Evolutionary conservation across 768 basidiomycete genomes (phyloP).

Genomic region (Pisolithus tinctorius): DNA sequence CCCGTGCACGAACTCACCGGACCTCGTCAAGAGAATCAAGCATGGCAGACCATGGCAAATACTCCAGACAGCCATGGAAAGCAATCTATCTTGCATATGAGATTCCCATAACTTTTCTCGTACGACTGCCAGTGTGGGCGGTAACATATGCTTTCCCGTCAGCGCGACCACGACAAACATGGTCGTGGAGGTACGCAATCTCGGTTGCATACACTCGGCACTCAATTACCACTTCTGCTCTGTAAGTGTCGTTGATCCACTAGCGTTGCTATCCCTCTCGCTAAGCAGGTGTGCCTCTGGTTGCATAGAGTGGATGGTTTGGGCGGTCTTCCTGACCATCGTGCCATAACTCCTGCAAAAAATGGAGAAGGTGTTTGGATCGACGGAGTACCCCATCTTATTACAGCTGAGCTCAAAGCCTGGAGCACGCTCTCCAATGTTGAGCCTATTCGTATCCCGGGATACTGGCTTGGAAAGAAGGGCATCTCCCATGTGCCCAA

Average conservation of each 20-base stretch:
- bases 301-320: background rate
- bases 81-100: conserved; percentile 41
- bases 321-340: conserved; percentile 6
- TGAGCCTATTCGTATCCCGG: conserved; percentile 39
- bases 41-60: too few species aligned
- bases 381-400: conserved; percentile 23
- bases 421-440: conserved; percentile 30
- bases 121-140: conserved; percentile 45
- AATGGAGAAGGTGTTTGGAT: conserved; percentile 28
- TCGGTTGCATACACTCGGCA: conserved; percentile 30
- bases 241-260: conserved; percentile 9
- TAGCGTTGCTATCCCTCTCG: background rate
- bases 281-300: too few species aligned
- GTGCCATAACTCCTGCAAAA: conserved; percentile 6
- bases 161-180: conserved; percentile 40
- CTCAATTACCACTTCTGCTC: conserved; percentile 14
- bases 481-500: conserved; percentile 30
- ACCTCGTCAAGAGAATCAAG: too few species aligned
- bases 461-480: conserved; percentile 50
- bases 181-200: conserved; percentile 37
- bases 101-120: conserved; percentile 31
- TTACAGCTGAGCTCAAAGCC: conserved; percentile 24
- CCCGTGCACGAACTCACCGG: too few species aligned
- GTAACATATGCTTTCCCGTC: conserved; percentile 26
- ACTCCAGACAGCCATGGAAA: conserved; percentile 39